phyloP scores from a whole-genome alignment of 164 flowering plant genomes.

The Brasenia schreberi region DNA sequence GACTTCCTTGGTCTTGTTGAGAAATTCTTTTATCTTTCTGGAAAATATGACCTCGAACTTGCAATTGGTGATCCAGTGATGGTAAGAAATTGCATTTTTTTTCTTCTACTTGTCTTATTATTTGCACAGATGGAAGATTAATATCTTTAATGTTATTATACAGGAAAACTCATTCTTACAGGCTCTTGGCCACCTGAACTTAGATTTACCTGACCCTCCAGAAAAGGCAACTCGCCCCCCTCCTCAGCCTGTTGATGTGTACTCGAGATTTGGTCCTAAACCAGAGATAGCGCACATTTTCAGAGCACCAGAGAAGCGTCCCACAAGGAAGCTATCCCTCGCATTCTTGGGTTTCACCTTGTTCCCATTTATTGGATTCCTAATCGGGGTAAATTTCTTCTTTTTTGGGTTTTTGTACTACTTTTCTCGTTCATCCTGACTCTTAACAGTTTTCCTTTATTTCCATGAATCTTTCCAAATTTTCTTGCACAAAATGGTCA shows the following conservation, averaged over 20 bases:
- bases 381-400: constrained; percentile 63
- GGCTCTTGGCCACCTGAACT: constrained; percentile 60
- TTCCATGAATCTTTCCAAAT: too few species aligned
- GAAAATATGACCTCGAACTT: constrained; percentile 75
- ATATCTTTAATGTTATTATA: constrained; percentile 6
- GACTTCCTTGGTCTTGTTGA: constrained; percentile 94
- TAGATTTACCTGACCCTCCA: constrained; percentile 93
- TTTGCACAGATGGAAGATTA: not conserved
- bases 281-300: constrained; percentile 85
- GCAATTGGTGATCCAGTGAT: constrained; percentile 87
- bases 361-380: constrained; percentile 66
- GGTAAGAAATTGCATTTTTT: constrained; percentile 31
- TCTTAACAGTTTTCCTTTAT: too few species aligned
- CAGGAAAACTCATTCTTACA: constrained; percentile 87
- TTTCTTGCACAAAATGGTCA: too few species aligned
- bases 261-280: constrained; percentile 63
- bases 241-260: constrained; percentile 53
- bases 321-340: constrained; percentile 69
- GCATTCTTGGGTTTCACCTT: constrained; percentile 64
- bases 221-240: constrained; percentile 89
- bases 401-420: not conserved
- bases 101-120: not conserved
- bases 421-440: not conserved
- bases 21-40: constrained; percentile 87
- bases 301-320: constrained; percentile 79